Evolutionary conservation across 2,329 filamentous ascomycete species (phyloP).

Genomic region (Herpotrichia juniperi): DNA sequence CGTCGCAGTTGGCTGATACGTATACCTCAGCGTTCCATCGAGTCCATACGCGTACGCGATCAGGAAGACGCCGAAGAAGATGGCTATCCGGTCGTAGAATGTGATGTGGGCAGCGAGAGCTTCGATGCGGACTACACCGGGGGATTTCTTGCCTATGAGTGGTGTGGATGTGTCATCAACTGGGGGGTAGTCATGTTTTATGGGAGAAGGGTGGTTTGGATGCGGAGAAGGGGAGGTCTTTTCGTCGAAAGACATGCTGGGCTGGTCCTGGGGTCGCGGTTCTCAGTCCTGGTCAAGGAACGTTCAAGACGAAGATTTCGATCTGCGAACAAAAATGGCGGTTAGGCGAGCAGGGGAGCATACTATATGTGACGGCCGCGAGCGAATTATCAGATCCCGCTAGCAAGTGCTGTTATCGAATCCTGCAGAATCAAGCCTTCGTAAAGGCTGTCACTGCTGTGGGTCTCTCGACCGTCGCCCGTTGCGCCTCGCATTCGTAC

Average conservation of each 20-base stretch:
- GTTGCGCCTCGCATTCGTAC: no score
- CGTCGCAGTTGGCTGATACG: slow-evolving; percentile 63
- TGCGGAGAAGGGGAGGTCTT: slow-evolving; percentile 1
- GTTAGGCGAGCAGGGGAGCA: neutral
- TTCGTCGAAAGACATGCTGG: slow-evolving; percentile 14
- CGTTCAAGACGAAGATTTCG: neutral
- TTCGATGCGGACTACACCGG: slow-evolving; percentile 67
- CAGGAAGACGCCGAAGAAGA: slow-evolving; percentile 68
- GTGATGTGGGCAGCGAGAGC: slow-evolving; percentile 61
- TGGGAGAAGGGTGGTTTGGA: neutral
- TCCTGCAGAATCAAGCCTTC: no score
- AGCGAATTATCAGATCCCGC: slow-evolving; percentile 6
- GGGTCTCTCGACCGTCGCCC: no score
- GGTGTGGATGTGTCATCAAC: slow-evolving; percentile 8
- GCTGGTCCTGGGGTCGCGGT: no score
- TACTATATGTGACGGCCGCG: slow-evolving; percentile 14
- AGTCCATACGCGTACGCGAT: slow-evolving; percentile 69
- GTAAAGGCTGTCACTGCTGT: no score
- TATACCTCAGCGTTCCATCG: slow-evolving; percentile 62
- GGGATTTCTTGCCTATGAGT: slow-evolving; percentile 43
- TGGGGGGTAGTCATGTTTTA: slow-evolving; percentile 1
- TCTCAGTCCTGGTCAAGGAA: neutral
- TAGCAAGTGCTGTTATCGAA: no score
- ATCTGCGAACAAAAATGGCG: neutral
- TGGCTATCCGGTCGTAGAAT: slow-evolving; percentile 57